Base-by-base conservation (phyloP, 768 basidiomycete species). In the Psilocybe tampanensis region DNA sequence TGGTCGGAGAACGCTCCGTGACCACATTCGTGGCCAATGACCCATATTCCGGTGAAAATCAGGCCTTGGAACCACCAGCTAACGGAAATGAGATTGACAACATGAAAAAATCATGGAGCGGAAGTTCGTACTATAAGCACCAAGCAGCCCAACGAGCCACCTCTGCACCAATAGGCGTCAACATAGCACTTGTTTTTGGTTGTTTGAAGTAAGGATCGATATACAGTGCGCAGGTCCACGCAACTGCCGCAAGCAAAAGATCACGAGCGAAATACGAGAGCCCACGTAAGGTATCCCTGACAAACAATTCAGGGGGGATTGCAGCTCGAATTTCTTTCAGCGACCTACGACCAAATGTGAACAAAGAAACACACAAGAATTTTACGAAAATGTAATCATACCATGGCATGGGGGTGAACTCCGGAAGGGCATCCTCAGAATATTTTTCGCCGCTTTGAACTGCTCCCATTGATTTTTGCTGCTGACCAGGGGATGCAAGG, bases 11-110 rank as follows among this genome's bases (percentile, higher is more conserved):
- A 84, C 6, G 82, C 82, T 12, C 80, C 77, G 64, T 85, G 83
- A 12, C 83, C 83, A 60, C 82, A 83, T 80, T 85, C 83, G 58
- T 85, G 82, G 17, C 83, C 83, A 36, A 85, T 81, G 23, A 84
- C 81, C 82, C 82, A 85, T 33, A 84, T 74, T 8, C 82, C 83
- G 7, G 82, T 82, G 56, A 82, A 79, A 23, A 81, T 76, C 18
- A 82, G 73, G 11, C 82, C 81, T 66, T 85, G 83, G 64, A 83
- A 82, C 83, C 82, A 85, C 81, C 83, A 85, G 62, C 81, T 83
- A 5, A 15, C 5, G 13, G 45, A 21, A 39, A 39, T 39, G 4
- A 13, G 36, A 44, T 23, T 7, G 12, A 13, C 33, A 17, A 8
- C 32, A 22, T 2, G 32, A 33, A 12, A 17, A 18, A 26, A 24